A percentile compares a stretch with the other conserved stretches of the same genome.
These are phyloP conservation scores for Lecanosticta acicola DNA, from an alignment of 2,329 filamentous ascomycete species.

Conservation along the genomic window DNA sequence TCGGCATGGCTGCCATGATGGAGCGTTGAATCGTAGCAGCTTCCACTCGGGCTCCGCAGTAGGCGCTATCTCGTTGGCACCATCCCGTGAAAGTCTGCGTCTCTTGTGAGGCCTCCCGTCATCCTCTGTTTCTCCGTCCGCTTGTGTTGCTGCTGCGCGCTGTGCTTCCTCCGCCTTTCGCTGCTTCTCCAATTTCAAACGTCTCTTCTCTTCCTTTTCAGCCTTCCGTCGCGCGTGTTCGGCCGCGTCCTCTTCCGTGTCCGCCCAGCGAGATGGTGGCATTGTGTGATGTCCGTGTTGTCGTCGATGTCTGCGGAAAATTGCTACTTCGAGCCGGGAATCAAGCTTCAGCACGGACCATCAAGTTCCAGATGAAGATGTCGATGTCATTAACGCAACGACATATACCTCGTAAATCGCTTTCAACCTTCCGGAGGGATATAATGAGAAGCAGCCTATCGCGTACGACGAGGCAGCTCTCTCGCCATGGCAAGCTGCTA, in stretches of 20 bases:
- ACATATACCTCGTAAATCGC: background rate
- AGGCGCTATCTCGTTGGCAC: slow-evolving; percentile 18
- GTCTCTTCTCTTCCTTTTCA: slow-evolving; percentile 86
- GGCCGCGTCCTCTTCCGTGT: slow-evolving; percentile 73
- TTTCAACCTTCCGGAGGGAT: background rate
- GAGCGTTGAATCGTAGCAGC: slow-evolving; percentile 66
- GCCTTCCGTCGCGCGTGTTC: slow-evolving; percentile 65
- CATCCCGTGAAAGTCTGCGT: slow-evolving; percentile 55
- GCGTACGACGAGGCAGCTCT: slow-evolving; percentile 20
- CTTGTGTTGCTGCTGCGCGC: slow-evolving; percentile 31
- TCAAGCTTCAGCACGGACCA: background rate
- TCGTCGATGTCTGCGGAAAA: background rate
- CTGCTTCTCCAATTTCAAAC: slow-evolving; percentile 75
- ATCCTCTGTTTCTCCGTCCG: slow-evolving; percentile 24
- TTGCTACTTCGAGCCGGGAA: background rate
- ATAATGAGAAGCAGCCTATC: slow-evolving; percentile 28
- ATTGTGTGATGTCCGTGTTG: slow-evolving; percentile 5
- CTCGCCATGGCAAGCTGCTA: slow-evolving; percentile 16
- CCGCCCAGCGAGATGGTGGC: slow-evolving; percentile 72
- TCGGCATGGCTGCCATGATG: slow-evolving; percentile 64
- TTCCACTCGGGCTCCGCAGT: slow-evolving; percentile 42
- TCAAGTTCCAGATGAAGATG: background rate
- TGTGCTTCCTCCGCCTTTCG: slow-evolving; percentile 55
- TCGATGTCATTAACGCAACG: background rate
- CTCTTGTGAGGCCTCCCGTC: slow-evolving; percentile 50